Evolutionary conservation across 345 rosid genomes (phyloP).

Genomic region (Physaria fendleri): DNA sequence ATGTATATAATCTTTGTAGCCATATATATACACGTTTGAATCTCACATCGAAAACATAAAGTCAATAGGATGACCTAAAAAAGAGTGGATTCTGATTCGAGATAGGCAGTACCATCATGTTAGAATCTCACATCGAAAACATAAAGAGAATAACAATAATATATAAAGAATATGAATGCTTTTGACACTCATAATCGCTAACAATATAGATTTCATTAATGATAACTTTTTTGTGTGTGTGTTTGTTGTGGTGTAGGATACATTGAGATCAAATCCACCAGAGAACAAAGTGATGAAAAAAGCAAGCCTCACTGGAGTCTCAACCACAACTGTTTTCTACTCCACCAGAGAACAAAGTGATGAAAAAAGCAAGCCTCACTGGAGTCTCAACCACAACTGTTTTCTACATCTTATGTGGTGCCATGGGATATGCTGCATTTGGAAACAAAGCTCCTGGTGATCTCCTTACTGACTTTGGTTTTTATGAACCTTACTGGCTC

Average conservation of each 20-base stretch:
- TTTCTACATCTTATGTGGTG: constrained; percentile 72
- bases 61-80: too few relatives aligned
- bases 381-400: constrained; percentile 57
- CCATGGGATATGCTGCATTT: constrained; percentile 79
- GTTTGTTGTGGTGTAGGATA: constrained; percentile 36
- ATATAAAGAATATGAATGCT: too few relatives aligned
- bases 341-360: constrained; percentile 57
- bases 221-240: background rate
- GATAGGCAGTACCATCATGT: too few relatives aligned
- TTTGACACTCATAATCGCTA: too few relatives aligned
- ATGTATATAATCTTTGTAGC: background rate
- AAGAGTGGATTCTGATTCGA: too few relatives aligned
- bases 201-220: too few relatives aligned
- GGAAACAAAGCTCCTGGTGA: constrained; percentile 86
- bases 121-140: too few relatives aligned
- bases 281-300: constrained; percentile 67
- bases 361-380: constrained; percentile 37
- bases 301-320: constrained; percentile 34
- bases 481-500: constrained; percentile 83
- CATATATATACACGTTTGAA: too few relatives aligned
- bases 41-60: too few relatives aligned
- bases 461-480: constrained; percentile 84
- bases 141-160: too few relatives aligned
- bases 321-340: constrained; percentile 65
- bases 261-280: constrained; percentile 57